phyloP scores from a whole-genome alignment of 768 basidiomycete species.

The Podaxis sp. region DNA sequence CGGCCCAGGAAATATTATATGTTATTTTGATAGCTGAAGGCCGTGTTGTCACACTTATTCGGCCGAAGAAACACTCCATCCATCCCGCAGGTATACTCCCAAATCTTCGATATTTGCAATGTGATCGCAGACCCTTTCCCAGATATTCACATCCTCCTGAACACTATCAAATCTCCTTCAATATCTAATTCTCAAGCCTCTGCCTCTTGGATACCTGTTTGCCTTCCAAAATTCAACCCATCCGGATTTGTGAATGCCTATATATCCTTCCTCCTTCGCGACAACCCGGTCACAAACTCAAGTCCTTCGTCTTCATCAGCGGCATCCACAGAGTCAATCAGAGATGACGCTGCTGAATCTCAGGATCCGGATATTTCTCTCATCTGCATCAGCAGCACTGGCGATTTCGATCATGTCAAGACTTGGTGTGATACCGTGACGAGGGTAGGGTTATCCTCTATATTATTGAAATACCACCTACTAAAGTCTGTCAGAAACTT shows the following conservation, averaged over 20 bases:
- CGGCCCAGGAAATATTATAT: slow-evolving; percentile 80
- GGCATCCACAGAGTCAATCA: slow-evolving; percentile 9
- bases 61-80: slow-evolving; percentile 92
- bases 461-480: not conserved
- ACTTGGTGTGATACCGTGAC: slow-evolving; percentile 70
- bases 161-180: slow-evolving; percentile 84
- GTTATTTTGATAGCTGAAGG: slow-evolving; percentile 80
- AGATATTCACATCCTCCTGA: slow-evolving; percentile 93
- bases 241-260: slow-evolving; percentile 91
- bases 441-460: slow-evolving; percentile 39
- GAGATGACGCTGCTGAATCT: not conserved
- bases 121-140: not conserved
- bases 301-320: slow-evolving; percentile 18
- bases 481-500: slow-evolving; percentile 50
- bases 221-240: slow-evolving; percentile 92
- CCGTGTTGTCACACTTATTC: slow-evolving; percentile 79
- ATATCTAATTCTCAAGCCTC: slow-evolving; percentile 74
- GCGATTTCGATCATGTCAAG: slow-evolving; percentile 83
- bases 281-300: slow-evolving; percentile 24
- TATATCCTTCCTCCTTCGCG: slow-evolving; percentile 64
- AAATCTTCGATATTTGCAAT: not conserved
- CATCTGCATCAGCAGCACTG: slow-evolving; percentile 77
- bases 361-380: slow-evolving; percentile 45
- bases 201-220: slow-evolving; percentile 93
- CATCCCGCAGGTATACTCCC: slow-evolving; percentile 74